phyloP scores from a whole-genome alignment of 2,329 filamentous ascomycete species.

The Rugonectria rugulosa region DNA sequence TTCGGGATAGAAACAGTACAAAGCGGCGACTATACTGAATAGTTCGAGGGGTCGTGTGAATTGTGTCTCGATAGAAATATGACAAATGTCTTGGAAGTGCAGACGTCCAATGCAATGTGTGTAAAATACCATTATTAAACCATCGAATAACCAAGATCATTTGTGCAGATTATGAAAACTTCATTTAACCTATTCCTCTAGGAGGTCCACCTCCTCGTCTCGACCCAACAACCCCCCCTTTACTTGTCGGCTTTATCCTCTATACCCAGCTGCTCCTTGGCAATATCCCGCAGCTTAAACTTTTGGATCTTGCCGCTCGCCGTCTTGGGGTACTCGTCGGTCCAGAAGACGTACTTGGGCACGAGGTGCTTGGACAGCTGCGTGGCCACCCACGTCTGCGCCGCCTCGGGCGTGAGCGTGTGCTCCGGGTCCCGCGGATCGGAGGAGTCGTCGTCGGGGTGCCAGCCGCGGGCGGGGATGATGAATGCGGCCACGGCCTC shows the following conservation, averaged over 20 bases:
- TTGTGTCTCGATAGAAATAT: no score
- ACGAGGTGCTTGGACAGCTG: conserved; percentile 78
- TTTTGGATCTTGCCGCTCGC: conserved; percentile 98
- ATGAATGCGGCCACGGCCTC: conserved; percentile 90
- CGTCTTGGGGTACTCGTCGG: conserved; percentile 88
- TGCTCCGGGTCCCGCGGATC: conserved; percentile 38
- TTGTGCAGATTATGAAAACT: no score
- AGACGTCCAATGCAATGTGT: no score
- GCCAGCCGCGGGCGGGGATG: conserved; percentile 53
- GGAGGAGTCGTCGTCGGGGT: conserved; percentile 30
- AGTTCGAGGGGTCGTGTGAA: no score
- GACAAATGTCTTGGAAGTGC: no score
- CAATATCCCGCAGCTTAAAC: conserved; percentile 80
- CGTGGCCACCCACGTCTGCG: conserved; percentile 76
- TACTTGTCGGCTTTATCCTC: conserved; percentile 1
- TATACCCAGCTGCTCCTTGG: conserved; percentile 45
- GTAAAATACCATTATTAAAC: no score
- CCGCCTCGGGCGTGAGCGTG: conserved; percentile 61
- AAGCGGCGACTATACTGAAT: no score
- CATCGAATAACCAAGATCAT: no score
- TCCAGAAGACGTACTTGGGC: conserved; percentile 90
- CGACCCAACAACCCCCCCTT: no score
- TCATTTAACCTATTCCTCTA: no score
- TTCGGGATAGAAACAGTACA: no score
- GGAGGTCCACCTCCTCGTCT: no score